These are phyloP conservation scores for Trypethelium eluteriae DNA, from an alignment of 495 filamentous ascomycete genomes.

Conservation along the genomic window DNA sequence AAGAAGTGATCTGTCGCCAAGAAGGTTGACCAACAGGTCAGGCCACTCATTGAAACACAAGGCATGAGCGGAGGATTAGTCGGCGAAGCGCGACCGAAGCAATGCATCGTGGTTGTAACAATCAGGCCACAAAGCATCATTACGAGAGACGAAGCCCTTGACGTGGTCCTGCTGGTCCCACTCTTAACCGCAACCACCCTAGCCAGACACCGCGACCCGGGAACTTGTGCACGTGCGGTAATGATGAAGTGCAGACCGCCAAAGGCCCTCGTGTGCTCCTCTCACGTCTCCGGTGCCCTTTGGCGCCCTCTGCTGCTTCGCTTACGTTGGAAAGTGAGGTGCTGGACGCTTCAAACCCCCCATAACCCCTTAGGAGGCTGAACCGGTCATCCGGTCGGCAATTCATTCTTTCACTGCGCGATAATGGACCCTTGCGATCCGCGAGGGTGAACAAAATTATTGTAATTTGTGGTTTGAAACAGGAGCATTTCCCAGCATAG, in stretches of 20 bases:
- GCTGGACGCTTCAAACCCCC: neutral
- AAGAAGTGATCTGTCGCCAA: neutral
- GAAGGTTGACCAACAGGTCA: neutral
- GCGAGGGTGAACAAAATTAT: neutral
- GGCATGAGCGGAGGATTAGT: neutral
- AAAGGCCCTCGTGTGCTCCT: neutral
- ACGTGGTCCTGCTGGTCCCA: neutral
- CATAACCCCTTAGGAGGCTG: neutral
- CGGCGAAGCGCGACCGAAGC: neutral
- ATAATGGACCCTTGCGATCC: neutral
- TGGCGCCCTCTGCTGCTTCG: neutral
- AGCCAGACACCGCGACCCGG: neutral
- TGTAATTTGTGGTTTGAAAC: neutral
- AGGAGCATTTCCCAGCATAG: neutral
- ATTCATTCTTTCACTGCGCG: neutral
- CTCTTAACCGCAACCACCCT: neutral
- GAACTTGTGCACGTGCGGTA: constrained; percentile 2
- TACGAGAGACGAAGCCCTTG: constrained; percentile 3
- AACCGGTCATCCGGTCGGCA: neutral
- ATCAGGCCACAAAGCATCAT: constrained; percentile 6
- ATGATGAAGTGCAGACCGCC: neutral
- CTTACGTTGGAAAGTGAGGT: constrained; percentile 8
- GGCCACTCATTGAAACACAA: neutral
- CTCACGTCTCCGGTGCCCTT: neutral
- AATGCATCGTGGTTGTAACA: neutral